These are phyloP conservation scores for Paulownia fortunei DNA, from an alignment of 257 asterid genomes.

Conservation along the genomic window DNA sequence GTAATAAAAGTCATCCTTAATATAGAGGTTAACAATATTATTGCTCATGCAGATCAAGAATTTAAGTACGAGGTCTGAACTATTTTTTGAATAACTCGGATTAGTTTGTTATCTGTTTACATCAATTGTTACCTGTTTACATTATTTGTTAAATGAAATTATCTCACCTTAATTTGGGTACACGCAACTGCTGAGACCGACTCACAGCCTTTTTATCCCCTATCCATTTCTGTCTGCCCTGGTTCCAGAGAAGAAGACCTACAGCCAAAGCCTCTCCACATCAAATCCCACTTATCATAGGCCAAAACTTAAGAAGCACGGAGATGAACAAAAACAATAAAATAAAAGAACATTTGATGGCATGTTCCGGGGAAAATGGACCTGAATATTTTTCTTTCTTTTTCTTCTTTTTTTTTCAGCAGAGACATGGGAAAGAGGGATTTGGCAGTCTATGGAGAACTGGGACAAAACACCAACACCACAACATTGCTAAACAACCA, in stretches of 20 bases:
- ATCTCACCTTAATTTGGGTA: conserved; percentile 62
- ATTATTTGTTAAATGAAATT: not conserved
- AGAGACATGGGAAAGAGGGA: conserved; percentile 19
- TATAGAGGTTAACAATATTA: not conserved
- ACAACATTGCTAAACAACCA: conserved; percentile 3
- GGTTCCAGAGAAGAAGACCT: conserved; percentile 81
- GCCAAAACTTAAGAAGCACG: not conserved
- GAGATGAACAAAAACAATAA: not conserved
- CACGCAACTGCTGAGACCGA: conserved; percentile 40
- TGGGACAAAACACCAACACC: not conserved
- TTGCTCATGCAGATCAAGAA: conserved; percentile 6
- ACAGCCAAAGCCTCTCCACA: conserved; percentile 28
- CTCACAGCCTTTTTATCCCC: conserved; percentile 46
- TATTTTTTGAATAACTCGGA: not conserved
- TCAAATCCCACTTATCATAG: conserved; percentile 23
- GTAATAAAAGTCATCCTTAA: not conserved
- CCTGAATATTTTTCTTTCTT: not conserved
- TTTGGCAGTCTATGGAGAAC: not conserved
- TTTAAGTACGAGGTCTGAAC: not conserved
- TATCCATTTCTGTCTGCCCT: conserved; percentile 72
- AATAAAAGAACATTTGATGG: not conserved
- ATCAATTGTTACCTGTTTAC: not conserved
- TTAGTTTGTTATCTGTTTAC: not conserved
- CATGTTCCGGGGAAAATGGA: conserved; percentile 5
- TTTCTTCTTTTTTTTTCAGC: conserved; percentile 32